These are phyloP conservation scores for Chaetomiaceae sp. DNA, from an alignment of 2,329 filamentous ascomycete species.

Conservation along the genomic window DNA sequence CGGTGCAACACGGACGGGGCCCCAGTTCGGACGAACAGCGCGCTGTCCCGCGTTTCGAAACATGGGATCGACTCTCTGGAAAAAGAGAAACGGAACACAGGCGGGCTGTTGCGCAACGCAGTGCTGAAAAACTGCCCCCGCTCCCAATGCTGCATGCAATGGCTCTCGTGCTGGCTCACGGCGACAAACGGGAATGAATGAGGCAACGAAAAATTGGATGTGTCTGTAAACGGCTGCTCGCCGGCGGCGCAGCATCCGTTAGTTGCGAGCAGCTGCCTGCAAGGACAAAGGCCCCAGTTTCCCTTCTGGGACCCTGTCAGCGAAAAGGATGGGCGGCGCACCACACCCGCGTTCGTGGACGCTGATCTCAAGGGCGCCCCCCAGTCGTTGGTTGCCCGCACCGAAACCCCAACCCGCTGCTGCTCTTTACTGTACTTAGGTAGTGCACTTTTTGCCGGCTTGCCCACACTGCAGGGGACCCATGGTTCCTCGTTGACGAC, in stretches of 20 bases:
- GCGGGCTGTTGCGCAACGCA: background rate
- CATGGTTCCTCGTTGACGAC: background rate
- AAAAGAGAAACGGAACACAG: background rate
- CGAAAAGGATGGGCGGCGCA: conserved; percentile 4
- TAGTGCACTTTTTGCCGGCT: too few relatives aligned
- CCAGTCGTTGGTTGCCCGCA: background rate
- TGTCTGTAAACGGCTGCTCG: background rate
- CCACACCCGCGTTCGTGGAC: background rate
- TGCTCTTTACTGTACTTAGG: too few relatives aligned
- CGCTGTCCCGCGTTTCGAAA: conserved; percentile 6
- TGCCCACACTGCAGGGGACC: background rate
- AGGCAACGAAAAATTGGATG: background rate
- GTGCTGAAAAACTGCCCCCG: too few relatives aligned
- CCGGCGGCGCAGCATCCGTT: conserved; percentile 12
- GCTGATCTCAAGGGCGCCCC: conserved; percentile 6
- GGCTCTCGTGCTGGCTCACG: background rate
- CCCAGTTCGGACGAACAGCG: conserved; percentile 2
- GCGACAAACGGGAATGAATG: background rate
- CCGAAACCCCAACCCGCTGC: background rate
- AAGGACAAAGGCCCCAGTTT: background rate
- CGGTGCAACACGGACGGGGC: background rate
- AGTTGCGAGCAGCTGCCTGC: background rate
- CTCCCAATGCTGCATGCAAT: too few relatives aligned
- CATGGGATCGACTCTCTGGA: background rate
- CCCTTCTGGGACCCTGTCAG: background rate